These are phyloP conservation scores for Venturia asperata DNA, from an alignment of 2,329 filamentous ascomycete genomes.

Conservation along the genomic window DNA sequence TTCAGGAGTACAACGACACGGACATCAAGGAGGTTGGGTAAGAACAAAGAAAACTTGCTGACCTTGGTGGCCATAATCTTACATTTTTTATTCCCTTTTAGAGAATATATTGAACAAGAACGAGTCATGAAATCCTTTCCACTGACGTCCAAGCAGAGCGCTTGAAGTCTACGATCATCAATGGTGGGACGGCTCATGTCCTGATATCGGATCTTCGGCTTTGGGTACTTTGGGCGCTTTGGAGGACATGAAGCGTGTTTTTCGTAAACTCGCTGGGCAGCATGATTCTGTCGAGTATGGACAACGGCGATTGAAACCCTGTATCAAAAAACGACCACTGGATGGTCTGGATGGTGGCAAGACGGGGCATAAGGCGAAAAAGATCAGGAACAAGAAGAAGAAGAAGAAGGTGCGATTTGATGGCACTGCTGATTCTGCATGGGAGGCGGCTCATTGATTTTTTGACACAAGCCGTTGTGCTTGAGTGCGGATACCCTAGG, in stretches of 20 bases:
- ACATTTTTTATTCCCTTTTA: neutral
- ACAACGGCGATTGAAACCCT: neutral
- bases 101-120: constrained; percentile 12
- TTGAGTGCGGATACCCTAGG: constrained; percentile 11
- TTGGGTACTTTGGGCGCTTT: neutral
- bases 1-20: constrained; percentile 28
- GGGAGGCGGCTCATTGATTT: neutral
- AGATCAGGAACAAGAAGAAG: neutral
- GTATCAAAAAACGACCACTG: neutral
- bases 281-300: neutral
- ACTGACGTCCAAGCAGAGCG: neutral
- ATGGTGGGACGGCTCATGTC: constrained; percentile 5
- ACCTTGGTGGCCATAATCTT: constrained; percentile 9
- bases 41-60: constrained; percentile 14
- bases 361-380: neutral
- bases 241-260: neutral
- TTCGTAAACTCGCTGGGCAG: neutral
- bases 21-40: constrained; percentile 28
- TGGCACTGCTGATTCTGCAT: constrained; percentile 9
- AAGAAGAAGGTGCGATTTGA: constrained; percentile 12
- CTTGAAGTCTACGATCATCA: constrained; percentile 3
- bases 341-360: neutral
- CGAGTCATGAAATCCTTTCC: neutral
- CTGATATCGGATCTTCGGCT: neutral
- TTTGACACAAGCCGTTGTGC: neutral